Evolutionary conservation across 2,329 filamentous ascomycete genomes (phyloP).

Genomic region (Fusarium staphyleae): DNA sequence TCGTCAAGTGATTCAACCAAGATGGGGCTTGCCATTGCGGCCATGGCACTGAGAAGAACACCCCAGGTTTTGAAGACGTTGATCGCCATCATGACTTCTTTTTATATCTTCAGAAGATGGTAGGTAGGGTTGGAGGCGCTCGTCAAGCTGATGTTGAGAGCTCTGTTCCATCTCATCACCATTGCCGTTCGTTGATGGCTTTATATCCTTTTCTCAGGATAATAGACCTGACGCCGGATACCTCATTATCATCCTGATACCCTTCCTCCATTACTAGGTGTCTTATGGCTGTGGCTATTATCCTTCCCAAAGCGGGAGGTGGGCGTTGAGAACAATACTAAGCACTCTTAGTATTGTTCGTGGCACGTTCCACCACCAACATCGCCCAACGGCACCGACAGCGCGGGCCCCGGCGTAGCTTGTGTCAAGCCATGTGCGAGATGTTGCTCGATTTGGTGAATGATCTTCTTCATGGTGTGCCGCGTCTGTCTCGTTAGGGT

Average conservation of each 20-base stretch:
- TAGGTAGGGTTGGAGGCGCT: not conserved
- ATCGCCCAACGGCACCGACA: constrained; percentile 8
- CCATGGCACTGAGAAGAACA: constrained; percentile 16
- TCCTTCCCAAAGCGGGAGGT: constrained; percentile 14
- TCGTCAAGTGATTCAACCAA: constrained; percentile 34
- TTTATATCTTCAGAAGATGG: not conserved
- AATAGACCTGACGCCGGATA: not conserved
- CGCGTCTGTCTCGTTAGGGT: constrained; percentile 5
- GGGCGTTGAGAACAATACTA: constrained; percentile 37
- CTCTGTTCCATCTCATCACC: not conserved
- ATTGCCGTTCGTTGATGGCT: not conserved
- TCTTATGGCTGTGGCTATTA: constrained; percentile 12
- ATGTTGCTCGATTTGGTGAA: not conserved
- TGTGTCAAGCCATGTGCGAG: not conserved
- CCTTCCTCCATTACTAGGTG: constrained; percentile 1
- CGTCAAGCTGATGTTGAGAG: constrained; percentile 1
- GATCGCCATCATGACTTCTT: constrained; percentile 9
- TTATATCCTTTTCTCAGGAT: constrained; percentile 18
- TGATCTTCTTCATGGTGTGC: not conserved
- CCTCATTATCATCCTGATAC: constrained; percentile 3
- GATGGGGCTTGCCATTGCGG: constrained; percentile 21
- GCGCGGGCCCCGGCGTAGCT: not conserved
- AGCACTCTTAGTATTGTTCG: constrained; percentile 37
- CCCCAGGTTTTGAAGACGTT: constrained; percentile 11
- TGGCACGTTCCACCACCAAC: constrained; percentile 24